Evolutionary conservation across 2,329 filamentous ascomycete genomes (phyloP).

Genomic region (Alternaria tenuissima): DNA sequence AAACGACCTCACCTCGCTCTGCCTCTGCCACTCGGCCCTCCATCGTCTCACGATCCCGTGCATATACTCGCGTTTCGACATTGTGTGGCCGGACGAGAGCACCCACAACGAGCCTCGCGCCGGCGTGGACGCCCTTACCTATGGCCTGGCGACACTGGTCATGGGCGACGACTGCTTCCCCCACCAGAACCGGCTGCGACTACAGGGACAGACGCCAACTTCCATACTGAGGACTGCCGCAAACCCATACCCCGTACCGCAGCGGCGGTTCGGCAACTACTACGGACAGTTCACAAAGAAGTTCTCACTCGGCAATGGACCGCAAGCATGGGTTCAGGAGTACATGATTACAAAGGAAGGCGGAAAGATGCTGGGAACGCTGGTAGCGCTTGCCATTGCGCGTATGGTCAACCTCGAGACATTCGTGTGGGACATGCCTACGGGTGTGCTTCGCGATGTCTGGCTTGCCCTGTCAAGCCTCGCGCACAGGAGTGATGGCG

Average conservation of each 20-base stretch:
- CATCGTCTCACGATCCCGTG: conserved; percentile 78
- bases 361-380: conserved; percentile 86
- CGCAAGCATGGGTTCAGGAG: conserved; percentile 78
- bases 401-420: conserved; percentile 83
- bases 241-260: conserved; percentile 47
- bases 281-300: conserved; percentile 82
- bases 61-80: conserved; percentile 87
- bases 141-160: conserved; percentile 80
- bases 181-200: conserved; percentile 48
- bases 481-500: conserved; percentile 66
- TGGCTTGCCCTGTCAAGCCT: conserved; percentile 80
- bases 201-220: conserved; percentile 21
- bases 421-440: conserved; percentile 91
- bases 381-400: conserved; percentile 80
- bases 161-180: conserved; percentile 73
- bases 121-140: conserved; percentile 83
- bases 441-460: conserved; percentile 80
- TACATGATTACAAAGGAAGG: conserved; percentile 84
- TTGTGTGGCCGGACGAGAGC: conserved; percentile 82
- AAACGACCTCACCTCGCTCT: conserved; percentile 81
- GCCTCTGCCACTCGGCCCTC: conserved; percentile 78
- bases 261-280: conserved; percentile 70
- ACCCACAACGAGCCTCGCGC: conserved; percentile 70
- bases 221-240: conserved; percentile 16
- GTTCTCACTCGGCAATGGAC: conserved; percentile 86